Conservation (phyloP, 208 protist species). For the Leishmania martiniquensis region DNA sequence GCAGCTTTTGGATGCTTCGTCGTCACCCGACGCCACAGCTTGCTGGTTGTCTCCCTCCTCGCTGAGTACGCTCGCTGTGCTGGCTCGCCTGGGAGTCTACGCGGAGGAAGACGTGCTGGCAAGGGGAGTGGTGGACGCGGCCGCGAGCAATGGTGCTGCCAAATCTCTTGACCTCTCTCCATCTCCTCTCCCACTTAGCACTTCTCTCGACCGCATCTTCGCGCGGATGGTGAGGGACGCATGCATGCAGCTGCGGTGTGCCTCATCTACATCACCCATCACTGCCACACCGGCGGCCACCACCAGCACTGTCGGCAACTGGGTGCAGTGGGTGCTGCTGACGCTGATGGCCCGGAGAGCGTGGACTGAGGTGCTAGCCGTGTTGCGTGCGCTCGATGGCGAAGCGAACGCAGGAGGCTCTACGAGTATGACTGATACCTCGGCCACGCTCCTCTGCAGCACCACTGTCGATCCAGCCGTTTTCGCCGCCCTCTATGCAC, state of each 20-base stretch:
- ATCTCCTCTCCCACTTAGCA: background rate
- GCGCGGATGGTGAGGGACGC: slow-evolving; percentile 15
- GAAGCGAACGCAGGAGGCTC: background rate
- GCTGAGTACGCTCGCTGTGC: slow-evolving; percentile 13
- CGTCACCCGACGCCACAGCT: background rate
- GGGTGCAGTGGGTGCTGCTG: slow-evolving; percentile 38
- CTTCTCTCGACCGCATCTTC: slow-evolving; percentile 10
- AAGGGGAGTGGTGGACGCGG: background rate
- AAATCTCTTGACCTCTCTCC: background rate
- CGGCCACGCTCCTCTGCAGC: slow-evolving; percentile 20
- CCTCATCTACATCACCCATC: background rate
- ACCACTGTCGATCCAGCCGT: slow-evolving; percentile 54
- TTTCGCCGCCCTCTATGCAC: slow-evolving; percentile 57
- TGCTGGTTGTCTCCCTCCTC: slow-evolving; percentile 9
- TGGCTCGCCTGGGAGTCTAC: slow-evolving; percentile 12
- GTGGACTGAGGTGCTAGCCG: slow-evolving; percentile 16
- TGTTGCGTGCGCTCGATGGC: slow-evolving; percentile 21
- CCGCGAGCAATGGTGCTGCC: background rate
- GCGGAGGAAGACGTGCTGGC: slow-evolving; percentile 3
- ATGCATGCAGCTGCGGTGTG: slow-evolving; percentile 8
- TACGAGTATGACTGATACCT: background rate
- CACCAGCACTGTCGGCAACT: slow-evolving; percentile 17
- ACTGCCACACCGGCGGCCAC: slow-evolving; percentile 1
- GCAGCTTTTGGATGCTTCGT: background rate
- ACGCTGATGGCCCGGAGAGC: slow-evolving; percentile 20